A percentile compares a stretch with the other conserved stretches of the same genome.
phyloP scores from a whole-genome alignment of 345 rosid genomes.

The Arabidopsis arenosa region DNA sequence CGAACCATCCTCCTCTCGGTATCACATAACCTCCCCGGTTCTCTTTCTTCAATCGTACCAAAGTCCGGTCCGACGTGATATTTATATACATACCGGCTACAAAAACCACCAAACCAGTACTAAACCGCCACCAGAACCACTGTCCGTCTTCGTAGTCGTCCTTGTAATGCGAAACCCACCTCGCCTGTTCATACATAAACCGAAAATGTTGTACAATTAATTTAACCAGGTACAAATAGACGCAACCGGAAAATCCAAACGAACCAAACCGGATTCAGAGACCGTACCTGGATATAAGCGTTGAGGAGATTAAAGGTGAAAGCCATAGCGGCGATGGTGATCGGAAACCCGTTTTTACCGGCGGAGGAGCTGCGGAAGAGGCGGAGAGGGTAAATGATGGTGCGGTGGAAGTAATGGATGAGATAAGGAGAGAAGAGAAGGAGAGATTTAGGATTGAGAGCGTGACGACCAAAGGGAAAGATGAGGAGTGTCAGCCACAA shows the following conservation, averaged over 20 bases:
- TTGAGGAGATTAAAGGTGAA: constrained; percentile 73
- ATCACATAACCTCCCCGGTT: constrained; percentile 75
- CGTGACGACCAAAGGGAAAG: constrained; percentile 71
- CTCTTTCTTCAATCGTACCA: constrained; percentile 66
- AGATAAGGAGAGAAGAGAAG: constrained; percentile 67
- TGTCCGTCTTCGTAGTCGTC: constrained; percentile 53
- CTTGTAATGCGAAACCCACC: constrained; percentile 85
- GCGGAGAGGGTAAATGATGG: constrained; percentile 79
- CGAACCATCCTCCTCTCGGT: constrained; percentile 85
- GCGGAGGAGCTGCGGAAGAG: constrained; percentile 43
- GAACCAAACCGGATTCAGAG: constrained; percentile 21
- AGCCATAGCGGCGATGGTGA: constrained; percentile 63
- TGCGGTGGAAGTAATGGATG: constrained; percentile 84
- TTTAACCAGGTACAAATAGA: background rate
- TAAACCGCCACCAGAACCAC: constrained; percentile 65
- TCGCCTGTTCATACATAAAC: constrained; percentile 36
- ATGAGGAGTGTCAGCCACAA: constrained; percentile 73
- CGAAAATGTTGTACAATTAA: background rate
- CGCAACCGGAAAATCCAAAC: background rate
- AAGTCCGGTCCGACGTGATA: constrained; percentile 65
- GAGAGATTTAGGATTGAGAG: constrained; percentile 60
- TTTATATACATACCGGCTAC: constrained; percentile 70
- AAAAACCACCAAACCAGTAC: constrained; percentile 59
- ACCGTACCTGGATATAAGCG: constrained; percentile 61
- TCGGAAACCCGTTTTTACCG: constrained; percentile 48